Evolutionary conservation across 1,284 basidiomycete genomes (phyloP).

Genomic region (Marasmius fiardii): DNA sequence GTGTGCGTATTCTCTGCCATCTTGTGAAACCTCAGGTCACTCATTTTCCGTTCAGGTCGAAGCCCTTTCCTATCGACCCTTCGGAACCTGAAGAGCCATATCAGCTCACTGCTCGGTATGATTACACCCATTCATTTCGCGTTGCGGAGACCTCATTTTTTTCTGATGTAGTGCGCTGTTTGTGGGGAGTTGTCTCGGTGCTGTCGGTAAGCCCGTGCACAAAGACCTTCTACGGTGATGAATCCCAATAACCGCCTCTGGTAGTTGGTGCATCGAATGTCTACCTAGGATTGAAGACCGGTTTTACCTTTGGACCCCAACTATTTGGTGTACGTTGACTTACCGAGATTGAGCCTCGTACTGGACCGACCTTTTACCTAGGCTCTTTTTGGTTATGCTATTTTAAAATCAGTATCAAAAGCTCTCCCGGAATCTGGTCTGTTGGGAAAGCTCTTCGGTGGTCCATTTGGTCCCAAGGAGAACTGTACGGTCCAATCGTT

Average conservation of each 20-base stretch:
- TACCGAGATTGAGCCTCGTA: neutral
- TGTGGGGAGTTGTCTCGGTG: slow-evolving; percentile 60
- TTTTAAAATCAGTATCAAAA: slow-evolving; percentile 57
- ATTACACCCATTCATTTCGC: neutral
- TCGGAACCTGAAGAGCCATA: slow-evolving; percentile 47
- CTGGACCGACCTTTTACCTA: slow-evolving; percentile 14
- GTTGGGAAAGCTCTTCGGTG: slow-evolving; percentile 47
- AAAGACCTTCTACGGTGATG: slow-evolving; percentile 12
- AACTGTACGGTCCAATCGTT: slow-evolving; percentile 56
- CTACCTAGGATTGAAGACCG: slow-evolving; percentile 69
- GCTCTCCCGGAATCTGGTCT: slow-evolving; percentile 43
- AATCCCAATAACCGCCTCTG: neutral
- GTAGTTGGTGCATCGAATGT: slow-evolving; percentile 59
- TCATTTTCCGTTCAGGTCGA: slow-evolving; percentile 23
- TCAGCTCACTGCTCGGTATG: slow-evolving; percentile 50
- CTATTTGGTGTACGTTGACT: slow-evolving; percentile 45
- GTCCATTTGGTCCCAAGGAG: slow-evolving; percentile 66
- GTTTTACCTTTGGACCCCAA: slow-evolving; percentile 64
- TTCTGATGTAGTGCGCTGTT: slow-evolving; percentile 41
- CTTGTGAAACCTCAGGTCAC: neutral
- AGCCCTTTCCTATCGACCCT: slow-evolving; percentile 52
- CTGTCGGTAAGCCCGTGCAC: slow-evolving; percentile 34
- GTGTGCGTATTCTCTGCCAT: slow-evolving; percentile 28
- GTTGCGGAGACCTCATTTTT: neutral
- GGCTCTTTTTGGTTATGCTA: slow-evolving; percentile 64